phyloP scores from a whole-genome alignment of 2,329 filamentous ascomycete species.

The Daldinia sp. region DNA sequence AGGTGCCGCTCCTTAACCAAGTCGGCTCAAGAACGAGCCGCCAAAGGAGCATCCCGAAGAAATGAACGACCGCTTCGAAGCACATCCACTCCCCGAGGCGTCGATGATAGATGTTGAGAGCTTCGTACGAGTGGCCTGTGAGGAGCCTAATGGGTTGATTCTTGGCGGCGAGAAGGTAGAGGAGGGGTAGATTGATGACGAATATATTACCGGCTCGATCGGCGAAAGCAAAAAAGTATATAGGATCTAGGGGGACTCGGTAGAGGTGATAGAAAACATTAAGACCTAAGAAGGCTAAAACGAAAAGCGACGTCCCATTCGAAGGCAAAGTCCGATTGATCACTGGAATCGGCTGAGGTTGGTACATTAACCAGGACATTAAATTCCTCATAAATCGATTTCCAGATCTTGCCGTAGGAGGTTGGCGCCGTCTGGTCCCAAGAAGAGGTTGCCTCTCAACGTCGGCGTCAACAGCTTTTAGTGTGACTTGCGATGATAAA shows the following conservation, averaged over 20 bases:
- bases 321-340: conserved; percentile 65
- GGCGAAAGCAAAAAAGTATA: conserved; percentile 64
- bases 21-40: conserved; percentile 58
- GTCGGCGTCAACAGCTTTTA: conserved; percentile 43
- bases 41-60: conserved; percentile 63
- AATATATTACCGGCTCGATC: conserved; percentile 65
- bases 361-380: conserved; percentile 57
- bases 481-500: conserved; percentile 36
- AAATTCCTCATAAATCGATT: conserved; percentile 8
- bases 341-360: conserved; percentile 64
- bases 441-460: conserved; percentile 50
- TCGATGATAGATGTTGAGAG: conserved; percentile 71
- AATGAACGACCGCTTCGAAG: conserved; percentile 65
- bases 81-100: conserved; percentile 69
- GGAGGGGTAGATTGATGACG: conserved; percentile 57
- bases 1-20: conserved; percentile 52
- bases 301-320: conserved; percentile 62
- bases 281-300: conserved; percentile 60
- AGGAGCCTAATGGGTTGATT: conserved; percentile 69
- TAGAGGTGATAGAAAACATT: conserved; percentile 68
- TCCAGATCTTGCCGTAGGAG: neutral
- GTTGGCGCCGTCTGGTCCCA: conserved; percentile 2
- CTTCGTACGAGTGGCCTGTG: conserved; percentile 71
- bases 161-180: conserved; percentile 72
- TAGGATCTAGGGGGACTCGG: conserved; percentile 55